Percentiles rank a stretch among this genome's conserved stretches.
Conservation (phyloP, 495 filamentous ascomycete species). For the Lophiostoma macrostomum region DNA sequence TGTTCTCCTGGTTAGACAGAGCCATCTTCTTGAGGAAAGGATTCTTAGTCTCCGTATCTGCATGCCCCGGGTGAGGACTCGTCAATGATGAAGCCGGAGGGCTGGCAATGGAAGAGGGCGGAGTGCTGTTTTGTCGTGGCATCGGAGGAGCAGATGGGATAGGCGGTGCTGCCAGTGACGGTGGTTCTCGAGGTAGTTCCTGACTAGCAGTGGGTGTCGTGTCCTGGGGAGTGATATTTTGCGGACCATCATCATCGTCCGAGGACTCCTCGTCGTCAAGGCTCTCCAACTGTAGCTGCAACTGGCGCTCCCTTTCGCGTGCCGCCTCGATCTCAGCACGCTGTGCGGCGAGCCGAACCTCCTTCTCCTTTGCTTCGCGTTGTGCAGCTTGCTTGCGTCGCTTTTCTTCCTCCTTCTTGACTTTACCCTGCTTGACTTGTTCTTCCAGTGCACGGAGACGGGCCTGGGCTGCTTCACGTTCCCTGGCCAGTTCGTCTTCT, state of each 20-base stretch:
- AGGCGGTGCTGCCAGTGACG: conserved; percentile 36
- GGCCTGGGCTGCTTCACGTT: conserved; percentile 77
- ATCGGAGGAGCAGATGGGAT: conserved; percentile 32
- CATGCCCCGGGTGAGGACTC: conserved; percentile 48
- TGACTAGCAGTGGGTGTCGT: conserved; percentile 73
- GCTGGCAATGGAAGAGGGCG: conserved; percentile 37
- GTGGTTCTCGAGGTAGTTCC: conserved; percentile 45
- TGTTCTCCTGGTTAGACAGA: conserved; percentile 43
- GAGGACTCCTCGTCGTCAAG: conserved; percentile 75
- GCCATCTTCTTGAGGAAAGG: conserved; percentile 71
- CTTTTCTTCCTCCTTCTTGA: conserved; percentile 97
- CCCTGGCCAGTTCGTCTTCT: conserved; percentile 73
- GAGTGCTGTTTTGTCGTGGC: conserved; percentile 28
- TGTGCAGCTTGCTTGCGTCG: conserved; percentile 82
- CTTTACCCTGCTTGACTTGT: conserved; percentile 86
- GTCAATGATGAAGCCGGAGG: conserved; percentile 37
- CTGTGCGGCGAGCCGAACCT: conserved; percentile 77
- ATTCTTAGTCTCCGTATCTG: conserved; percentile 46
- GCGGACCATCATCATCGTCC: conserved; percentile 84
- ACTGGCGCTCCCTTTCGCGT: conserved; percentile 79
- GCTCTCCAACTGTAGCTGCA: conserved; percentile 80
- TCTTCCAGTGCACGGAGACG: conserved; percentile 87
- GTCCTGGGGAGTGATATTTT: conserved; percentile 75
- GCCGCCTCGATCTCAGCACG: conserved; percentile 90
- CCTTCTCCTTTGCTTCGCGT: conserved; percentile 83